Conservation (phyloP, 768 basidiomycete species). For the Lactifluus echinatus region DNA sequence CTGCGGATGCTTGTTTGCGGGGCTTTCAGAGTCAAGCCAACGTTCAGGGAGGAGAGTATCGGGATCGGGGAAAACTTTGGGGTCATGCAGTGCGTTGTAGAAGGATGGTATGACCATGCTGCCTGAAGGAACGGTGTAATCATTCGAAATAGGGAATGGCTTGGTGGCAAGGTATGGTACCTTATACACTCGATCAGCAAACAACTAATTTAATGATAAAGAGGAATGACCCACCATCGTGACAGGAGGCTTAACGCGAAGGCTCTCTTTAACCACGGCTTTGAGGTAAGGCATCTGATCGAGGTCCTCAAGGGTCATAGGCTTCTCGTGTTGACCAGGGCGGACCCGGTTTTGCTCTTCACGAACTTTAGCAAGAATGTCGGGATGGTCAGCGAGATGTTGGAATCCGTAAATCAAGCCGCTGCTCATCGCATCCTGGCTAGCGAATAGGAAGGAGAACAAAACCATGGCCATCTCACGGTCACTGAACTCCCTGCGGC, state of each 20-base stretch:
- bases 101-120: constrained; percentile 95
- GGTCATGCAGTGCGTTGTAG: constrained; percentile 89
- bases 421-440: constrained; percentile 97
- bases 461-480: constrained; percentile 96
- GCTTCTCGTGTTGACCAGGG: constrained; percentile 62
- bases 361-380: constrained; percentile 77
- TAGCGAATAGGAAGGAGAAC: constrained; percentile 93
- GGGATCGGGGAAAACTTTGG: constrained; percentile 78
- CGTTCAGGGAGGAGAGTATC: constrained; percentile 80
- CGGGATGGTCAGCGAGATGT: constrained; percentile 88
- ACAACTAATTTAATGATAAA: neutral
- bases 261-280: constrained; percentile 89
- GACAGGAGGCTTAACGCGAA: constrained; percentile 88
- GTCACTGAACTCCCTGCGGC: constrained; percentile 81
- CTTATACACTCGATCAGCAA: constrained; percentile 30
- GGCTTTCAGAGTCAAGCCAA: constrained; percentile 78
- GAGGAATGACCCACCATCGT: constrained; percentile 74
- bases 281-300: constrained; percentile 90
- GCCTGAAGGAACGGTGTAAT: constrained; percentile 85
- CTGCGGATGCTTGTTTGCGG: constrained; percentile 77
- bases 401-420: constrained; percentile 96
- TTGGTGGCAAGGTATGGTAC: constrained; percentile 90
- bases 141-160: constrained; percentile 84
- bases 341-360: constrained; percentile 86
- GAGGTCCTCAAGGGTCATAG: constrained; percentile 79